Evolutionary conservation across 495 filamentous ascomycete genomes (phyloP), one percentile per base, ranked within the genome.

Genomic region (Rusavskia elegans): DNA sequence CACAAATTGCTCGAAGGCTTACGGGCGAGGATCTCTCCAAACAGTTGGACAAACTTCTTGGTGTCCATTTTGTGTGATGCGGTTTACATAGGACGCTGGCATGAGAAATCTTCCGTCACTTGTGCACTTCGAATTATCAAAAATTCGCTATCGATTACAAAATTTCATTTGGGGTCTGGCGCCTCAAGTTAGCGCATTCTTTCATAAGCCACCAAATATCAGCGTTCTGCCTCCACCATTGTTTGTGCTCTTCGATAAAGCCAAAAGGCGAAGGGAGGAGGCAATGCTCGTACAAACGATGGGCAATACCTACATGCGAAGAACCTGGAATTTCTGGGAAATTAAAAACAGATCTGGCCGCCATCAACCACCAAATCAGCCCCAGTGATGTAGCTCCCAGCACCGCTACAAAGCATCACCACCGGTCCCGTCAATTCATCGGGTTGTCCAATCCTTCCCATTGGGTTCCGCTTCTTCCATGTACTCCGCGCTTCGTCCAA

Each of bases 381-480:
- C 39, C 82, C 84, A 57, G 75, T 85, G 32, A 88, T 75, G 70
- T 84, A 88, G 41, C 68, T 78, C 32, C 80, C 81, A 13, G 79
- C 81, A 27, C 53, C 55, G 55, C 75, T 77, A 48, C 74, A 79
- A 29, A 87, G 65, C 63, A 86, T 63, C 21, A 87, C 73, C 25
- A 85, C 68, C 25, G 75, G 70, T n/a, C 84, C 82, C 14, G 78
- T 76, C 52, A 87, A 52, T 61, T 88, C 84, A 59, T 75, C 69
- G 23, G 75, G 75, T 25, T 67, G 57, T 0, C 83, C 82, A 78
- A 88, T 86, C 53, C 84, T 69, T 0, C 82, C 79, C 72, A 80
- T 72, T 11, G 83, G 82, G 62, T 82, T 79, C 36, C 81, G 63
- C n/a, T 66, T 67, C 27, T 67, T 65, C 82, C 82, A 87, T 4